Evolutionary conservation across 805 yeast species (phyloP).

Genomic region (Suhomyces sp.): DNA sequence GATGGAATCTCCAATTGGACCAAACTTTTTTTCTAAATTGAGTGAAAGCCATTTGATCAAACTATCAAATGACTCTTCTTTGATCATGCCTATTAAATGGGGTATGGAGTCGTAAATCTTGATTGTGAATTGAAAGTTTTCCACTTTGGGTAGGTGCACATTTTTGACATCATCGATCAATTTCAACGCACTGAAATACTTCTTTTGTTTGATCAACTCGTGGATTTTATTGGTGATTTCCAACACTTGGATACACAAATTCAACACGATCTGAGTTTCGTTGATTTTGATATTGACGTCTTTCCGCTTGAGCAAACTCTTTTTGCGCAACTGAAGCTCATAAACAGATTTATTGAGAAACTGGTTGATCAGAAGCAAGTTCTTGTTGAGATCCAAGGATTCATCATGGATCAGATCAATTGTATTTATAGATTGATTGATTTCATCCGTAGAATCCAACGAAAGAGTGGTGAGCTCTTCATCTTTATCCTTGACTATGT

Average conservation of each 20-base stretch:
- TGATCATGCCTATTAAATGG: conserved; percentile 65
- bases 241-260: conserved; percentile 73
- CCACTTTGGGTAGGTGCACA: conserved; percentile 67
- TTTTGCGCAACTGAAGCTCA: conserved; percentile 63
- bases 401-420: conserved; percentile 60
- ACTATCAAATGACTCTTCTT: conserved; percentile 68
- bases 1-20: conserved; percentile 55
- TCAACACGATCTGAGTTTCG: conserved; percentile 68
- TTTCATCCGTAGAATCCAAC: conserved; percentile 57
- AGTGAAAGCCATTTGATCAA: conserved; percentile 64
- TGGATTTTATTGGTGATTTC: conserved; percentile 85
- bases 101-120: conserved; percentile 78
- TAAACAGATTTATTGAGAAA: conserved; percentile 64
- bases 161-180: conserved; percentile 72
- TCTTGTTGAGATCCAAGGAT: conserved; percentile 56
- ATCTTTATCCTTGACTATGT: conserved; percentile 58
- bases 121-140: conserved; percentile 71
- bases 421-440: conserved; percentile 57
- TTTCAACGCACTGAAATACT: conserved; percentile 84
- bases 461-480: conserved; percentile 61
- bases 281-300: conserved; percentile 65
- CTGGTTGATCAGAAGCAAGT: conserved; percentile 54
- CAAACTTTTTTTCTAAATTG: conserved; percentile 58
- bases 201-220: conserved; percentile 69
- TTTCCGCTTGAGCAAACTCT: conserved; percentile 56